Percentiles rank a stretch among this genome's conserved stretches.
phyloP scores from a whole-genome alignment of 2,329 filamentous ascomycete species.

The Ceratocystis smalleyi region DNA sequence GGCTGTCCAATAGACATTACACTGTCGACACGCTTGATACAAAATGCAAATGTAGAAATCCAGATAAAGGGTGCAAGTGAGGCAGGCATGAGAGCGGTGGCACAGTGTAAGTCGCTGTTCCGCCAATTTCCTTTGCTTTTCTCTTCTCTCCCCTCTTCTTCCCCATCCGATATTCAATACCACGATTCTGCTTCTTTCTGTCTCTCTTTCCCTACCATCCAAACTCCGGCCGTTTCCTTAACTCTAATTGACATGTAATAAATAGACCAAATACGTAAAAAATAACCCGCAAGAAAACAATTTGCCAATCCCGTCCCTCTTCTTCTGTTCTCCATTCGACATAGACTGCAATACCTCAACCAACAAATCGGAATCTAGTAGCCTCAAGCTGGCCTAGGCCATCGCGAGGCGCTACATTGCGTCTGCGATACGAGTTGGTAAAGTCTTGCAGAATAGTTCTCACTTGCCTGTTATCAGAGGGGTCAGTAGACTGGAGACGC shows the following conservation, averaged over 20 bases:
- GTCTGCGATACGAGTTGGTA: constrained; percentile 79
- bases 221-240: constrained; percentile 12
- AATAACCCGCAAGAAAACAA: constrained; percentile 15
- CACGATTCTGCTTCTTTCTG: not conserved
- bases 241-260: constrained; percentile 9
- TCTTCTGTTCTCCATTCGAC: not conserved
- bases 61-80: not conserved
- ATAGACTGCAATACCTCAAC: constrained; percentile 19
- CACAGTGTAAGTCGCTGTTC: not conserved
- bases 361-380: constrained; percentile 66
- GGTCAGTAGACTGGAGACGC: constrained; percentile 50
- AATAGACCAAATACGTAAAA: constrained; percentile 6
- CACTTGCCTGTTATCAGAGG: constrained; percentile 54
- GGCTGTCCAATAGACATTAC: not conserved
- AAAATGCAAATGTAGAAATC: not conserved
- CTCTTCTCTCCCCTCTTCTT: not conserved
- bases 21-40: not conserved
- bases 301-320: not conserved
- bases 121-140: too few relatives aligned
- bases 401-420: constrained; percentile 90
- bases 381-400: constrained; percentile 79
- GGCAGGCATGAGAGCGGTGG: not conserved
- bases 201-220: not conserved
- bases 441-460: constrained; percentile 84
- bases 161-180: not conserved